Evolutionary conservation across 2,329 filamentous ascomycete species (phyloP), one percentile per base, ranked within the genome.

Genomic region (Dothideomycetes sp.): DNA sequence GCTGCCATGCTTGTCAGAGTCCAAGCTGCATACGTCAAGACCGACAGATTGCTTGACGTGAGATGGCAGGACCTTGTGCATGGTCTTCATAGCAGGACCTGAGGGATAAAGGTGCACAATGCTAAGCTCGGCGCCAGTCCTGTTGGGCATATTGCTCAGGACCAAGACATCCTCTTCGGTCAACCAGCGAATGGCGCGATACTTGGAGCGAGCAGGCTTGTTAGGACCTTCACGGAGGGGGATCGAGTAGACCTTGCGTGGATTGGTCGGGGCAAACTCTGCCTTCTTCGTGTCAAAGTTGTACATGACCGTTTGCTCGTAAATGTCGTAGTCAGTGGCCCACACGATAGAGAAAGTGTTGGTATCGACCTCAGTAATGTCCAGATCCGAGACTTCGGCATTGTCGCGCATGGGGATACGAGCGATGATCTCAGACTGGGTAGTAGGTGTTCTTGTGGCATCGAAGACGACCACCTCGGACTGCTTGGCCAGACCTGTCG

Each of bases 391-490:
- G 1, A 78, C 78, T 52, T 80, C 76, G 46, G 69, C 64, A 22
- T 64, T 65, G 37, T 64, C 63, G 5, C 60, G 62, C 22, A 78
- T 59, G 10, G 57, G 57, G 39, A 80, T 71, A 16, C 71, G 60
- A 48, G 70, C 63, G 50, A 77, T 65, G 9, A 79, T 63, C 44
- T 79, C 73, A 13, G 61, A 53, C 11, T 62, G 48, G 24, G 65
- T 64, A 12, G 73, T 74, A 1, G 67, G 64, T 1, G 68, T 64
- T 15, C 70, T 68, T 6, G 71, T 75, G 13, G 80, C 76, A 56
- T 84, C 75, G 57, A 94, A 94, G 29, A 94, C 64, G 18, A 85
- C 80, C 46, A 95, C 74, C 63, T 95, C 83, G 10, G 82, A 76
- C 33, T 82, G 69, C 45, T 64, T 58, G 7, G 84, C 79, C 48